Evolutionary conservation across 2,329 filamentous ascomycete species (phyloP), one percentile per base, ranked within the genome.

Genomic region (Cladosporium sp.): DNA sequence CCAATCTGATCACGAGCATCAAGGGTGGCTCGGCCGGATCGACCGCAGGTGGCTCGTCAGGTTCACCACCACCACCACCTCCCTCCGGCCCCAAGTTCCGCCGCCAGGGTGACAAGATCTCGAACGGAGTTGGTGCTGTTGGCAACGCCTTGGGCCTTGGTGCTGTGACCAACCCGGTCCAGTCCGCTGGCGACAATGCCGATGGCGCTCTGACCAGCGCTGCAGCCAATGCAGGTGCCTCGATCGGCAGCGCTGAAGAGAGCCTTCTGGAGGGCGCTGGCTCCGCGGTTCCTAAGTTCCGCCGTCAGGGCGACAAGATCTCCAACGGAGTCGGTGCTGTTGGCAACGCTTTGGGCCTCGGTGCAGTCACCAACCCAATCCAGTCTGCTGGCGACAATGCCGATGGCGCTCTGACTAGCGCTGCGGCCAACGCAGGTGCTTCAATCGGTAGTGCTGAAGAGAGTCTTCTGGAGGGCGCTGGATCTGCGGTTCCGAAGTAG

Each of bases 241-340:
- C 64, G 30, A 57, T 65, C 53, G 67, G 66, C 8, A 34, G 30
- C 25, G 57, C 54, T 13, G 67, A 69, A 32, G 67, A 64, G 32
- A 58, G 57, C 11, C 67, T 66, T 10, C n/a, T 67, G 7, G 66
- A 67, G 39, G 61, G 49, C 49, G 34, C 26, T 49, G 67, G 67
- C 34, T 63, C 46, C 2, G 39, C 57, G 2, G 64, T 69, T 10
- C 67, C 67, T 18, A 64, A 64, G 54, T 39, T 53, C 28, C 51
- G 63, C 23, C 58, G 67, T 25, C 67, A 68, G 46, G 53, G 59
- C 30, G 67, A 68, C 46, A 65, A 68, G 49, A 67, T 68, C 58
- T 61, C 63, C n/a, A 64, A 65, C 21, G 67, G 67, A 26, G 18
- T 51, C 14, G 60, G 66, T n/a, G 60, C 57, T 28, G 54, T 68